Evolutionary conservation across 1,139 yeast species (phyloP).

Genomic region (Kodamaea arcana): DNA sequence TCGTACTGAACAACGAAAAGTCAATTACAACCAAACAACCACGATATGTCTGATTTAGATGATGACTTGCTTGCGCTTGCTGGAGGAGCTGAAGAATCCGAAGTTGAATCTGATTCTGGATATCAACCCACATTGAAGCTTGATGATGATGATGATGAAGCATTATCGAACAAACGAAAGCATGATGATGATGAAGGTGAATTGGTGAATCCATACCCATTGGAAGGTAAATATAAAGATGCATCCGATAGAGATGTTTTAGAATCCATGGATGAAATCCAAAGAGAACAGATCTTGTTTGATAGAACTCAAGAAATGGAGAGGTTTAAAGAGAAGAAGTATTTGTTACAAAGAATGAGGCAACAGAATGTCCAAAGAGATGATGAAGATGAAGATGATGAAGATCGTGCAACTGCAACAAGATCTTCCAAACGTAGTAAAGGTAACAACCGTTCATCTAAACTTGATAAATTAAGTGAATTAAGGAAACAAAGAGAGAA

Average conservation of each 20-base stretch:
- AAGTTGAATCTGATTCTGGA: conserved; percentile 23
- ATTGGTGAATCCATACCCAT: conserved; percentile 75
- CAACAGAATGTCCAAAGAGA: conserved; percentile 31
- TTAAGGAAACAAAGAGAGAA: conserved; percentile 81
- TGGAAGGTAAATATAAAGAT: conserved; percentile 87
- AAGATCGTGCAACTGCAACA: conserved; percentile 20
- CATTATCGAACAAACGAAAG: conserved; percentile 12
- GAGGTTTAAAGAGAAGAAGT: conserved; percentile 73
- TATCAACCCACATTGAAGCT: conserved; percentile 21
- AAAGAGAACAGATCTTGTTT: conserved; percentile 83
- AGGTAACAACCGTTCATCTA: conserved; percentile 24
- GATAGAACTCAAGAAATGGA: conserved; percentile 93
- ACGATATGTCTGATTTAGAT: conserved; percentile 58
- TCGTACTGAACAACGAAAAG: too few species aligned
- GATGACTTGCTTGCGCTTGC: conserved; percentile 92
- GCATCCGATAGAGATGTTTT: conserved; percentile 68
- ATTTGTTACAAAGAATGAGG: conserved; percentile 75
- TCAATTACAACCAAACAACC: too few species aligned
- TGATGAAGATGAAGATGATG: conserved; percentile 36
- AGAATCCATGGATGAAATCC: conserved; percentile 81
- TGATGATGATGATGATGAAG: conserved; percentile 20
- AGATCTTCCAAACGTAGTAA: conserved; percentile 21
- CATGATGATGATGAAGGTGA: conserved; percentile 30
- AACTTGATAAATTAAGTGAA: conserved; percentile 65
- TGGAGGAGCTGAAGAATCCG: conserved; percentile 53